Conservation (phyloP, 805 yeast genomes). For the Kazachstania martiniae region DNA sequence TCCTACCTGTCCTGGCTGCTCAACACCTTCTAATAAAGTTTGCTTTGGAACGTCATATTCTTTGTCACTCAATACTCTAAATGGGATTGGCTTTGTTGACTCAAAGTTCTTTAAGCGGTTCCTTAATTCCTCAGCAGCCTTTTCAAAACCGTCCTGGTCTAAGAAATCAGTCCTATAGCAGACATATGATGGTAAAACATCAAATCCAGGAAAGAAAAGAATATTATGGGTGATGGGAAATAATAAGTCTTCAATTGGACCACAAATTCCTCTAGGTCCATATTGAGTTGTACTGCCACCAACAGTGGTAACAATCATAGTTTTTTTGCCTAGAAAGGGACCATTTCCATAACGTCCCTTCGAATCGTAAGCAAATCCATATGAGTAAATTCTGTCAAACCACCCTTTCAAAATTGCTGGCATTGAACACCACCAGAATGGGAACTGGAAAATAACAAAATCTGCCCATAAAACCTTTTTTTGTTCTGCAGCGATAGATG, state of each 20-base stretch:
- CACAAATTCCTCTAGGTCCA: constrained; percentile 14
- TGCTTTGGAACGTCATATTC: constrained; percentile 11
- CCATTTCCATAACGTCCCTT: constrained; percentile 21
- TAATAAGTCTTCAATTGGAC: constrained; percentile 15
- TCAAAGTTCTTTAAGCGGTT: constrained; percentile 6
- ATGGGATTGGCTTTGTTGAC: constrained; percentile 8
- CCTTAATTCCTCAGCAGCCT: constrained; percentile 3
- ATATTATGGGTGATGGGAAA: constrained; percentile 21
- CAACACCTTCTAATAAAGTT: constrained; percentile 9
- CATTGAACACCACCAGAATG: constrained; percentile 25
- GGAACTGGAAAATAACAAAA: constrained; percentile 20
- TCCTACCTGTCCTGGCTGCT: constrained; percentile 9
- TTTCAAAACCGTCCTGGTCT: constrained; percentile 1
- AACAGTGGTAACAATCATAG: constrained; percentile 5
- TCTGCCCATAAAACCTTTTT: constrained; percentile 25
- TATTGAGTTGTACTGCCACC: constrained; percentile 14
- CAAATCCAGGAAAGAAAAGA: constrained; percentile 17
- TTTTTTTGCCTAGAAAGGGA: constrained; percentile 14
- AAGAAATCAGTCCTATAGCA: constrained; percentile 5
- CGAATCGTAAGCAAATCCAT: constrained; percentile 17
- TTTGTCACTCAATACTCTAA: constrained; percentile 14
- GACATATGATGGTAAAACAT: constrained; percentile 14
- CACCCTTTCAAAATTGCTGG: constrained; percentile 27
- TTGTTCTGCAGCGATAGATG: constrained; percentile 21
- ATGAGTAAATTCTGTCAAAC: constrained; percentile 20